A percentile compares a stretch with the other conserved stretches of the same genome.
phyloP scores from a whole-genome alignment of 371 early-diverging fungal species.

The Vittaforma corneae region DNA sequence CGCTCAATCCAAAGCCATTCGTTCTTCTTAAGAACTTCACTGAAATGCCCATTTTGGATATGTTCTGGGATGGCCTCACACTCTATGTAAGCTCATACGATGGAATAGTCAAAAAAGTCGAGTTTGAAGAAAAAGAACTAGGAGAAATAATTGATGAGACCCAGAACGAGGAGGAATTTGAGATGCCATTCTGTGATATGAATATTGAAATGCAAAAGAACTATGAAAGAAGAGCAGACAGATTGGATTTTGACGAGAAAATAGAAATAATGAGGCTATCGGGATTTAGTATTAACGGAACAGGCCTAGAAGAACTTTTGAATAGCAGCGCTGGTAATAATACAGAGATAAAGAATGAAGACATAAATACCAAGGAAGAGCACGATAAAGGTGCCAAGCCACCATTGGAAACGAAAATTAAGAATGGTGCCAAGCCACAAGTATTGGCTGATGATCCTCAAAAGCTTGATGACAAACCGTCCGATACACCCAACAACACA shows the following conservation, averaged over 20 bases:
- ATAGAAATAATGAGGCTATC: too few species aligned
- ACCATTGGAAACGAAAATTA: too few species aligned
- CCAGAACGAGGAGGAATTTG: constrained; percentile 4
- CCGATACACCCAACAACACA: not conserved
- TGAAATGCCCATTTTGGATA: constrained; percentile 53
- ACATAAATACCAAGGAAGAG: not conserved
- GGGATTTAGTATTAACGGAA: too few species aligned
- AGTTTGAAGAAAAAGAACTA: constrained; percentile 41
- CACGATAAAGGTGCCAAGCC: not conserved
- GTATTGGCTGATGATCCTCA: too few species aligned
- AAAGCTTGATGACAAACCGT: not conserved
- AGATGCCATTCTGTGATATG: constrained; percentile 11
- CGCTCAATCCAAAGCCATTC: constrained; percentile 49
- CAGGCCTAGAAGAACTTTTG: too few species aligned
- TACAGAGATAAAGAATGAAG: not conserved
- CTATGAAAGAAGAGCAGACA: not conserved
- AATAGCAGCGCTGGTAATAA: too few species aligned
- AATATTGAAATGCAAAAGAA: constrained; percentile 17
- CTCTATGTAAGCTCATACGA: constrained; percentile 55
- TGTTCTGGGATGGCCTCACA: constrained; percentile 50
- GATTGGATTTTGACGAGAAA: not conserved
- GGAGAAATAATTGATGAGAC: constrained; percentile 28
- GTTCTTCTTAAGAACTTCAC: constrained; percentile 55
- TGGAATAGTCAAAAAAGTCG: constrained; percentile 50
- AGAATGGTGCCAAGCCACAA: too few species aligned